A percentile compares a stretch with the other conserved stretches of the same genome.
These are phyloP conservation scores for Myrica gale DNA, from an alignment of 306 rosid genomes.

Conservation along the genomic window DNA sequence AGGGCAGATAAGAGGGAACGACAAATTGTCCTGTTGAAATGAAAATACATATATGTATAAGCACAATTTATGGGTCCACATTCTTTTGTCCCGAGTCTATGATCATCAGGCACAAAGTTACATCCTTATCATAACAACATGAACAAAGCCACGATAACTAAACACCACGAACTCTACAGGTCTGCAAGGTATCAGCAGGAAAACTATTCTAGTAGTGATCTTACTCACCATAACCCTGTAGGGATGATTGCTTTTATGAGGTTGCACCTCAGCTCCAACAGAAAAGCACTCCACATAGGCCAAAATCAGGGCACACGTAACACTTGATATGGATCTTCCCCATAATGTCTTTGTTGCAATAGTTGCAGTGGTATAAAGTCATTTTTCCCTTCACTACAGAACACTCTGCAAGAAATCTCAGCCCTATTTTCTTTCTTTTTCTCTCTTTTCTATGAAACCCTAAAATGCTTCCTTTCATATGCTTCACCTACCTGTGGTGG, in stretches of 20 bases:
- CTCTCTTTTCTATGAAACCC: too few relatives aligned
- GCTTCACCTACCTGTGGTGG: too few relatives aligned
- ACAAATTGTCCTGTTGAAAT: conserved; percentile 79
- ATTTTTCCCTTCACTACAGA: conserved; percentile 83
- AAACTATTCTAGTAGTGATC: background rate
- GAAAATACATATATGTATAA: conserved; percentile 26
- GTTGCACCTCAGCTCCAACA: conserved; percentile 92
- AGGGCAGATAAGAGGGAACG: conserved; percentile 89
- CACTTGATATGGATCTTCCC: conserved; percentile 96
- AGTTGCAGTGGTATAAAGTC: conserved; percentile 93
- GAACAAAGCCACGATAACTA: background rate
- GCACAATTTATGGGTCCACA: background rate
- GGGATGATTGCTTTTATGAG: conserved; percentile 86
- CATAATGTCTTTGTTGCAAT: conserved; percentile 91
- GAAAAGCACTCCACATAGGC: conserved; percentile 92
- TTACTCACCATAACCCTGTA: conserved; percentile 92
- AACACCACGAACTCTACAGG: background rate
- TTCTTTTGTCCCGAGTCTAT: background rate
- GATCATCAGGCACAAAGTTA: conserved; percentile 1
- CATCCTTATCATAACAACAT: background rate
- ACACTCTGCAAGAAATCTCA: too few relatives aligned
- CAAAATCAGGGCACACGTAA: conserved; percentile 89
- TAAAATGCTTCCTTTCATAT: too few relatives aligned
- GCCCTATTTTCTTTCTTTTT: too few relatives aligned
- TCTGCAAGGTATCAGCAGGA: background rate